Conservation (phyloP, 169 alveolate species). For the Plasmodium malariae region DNA sequence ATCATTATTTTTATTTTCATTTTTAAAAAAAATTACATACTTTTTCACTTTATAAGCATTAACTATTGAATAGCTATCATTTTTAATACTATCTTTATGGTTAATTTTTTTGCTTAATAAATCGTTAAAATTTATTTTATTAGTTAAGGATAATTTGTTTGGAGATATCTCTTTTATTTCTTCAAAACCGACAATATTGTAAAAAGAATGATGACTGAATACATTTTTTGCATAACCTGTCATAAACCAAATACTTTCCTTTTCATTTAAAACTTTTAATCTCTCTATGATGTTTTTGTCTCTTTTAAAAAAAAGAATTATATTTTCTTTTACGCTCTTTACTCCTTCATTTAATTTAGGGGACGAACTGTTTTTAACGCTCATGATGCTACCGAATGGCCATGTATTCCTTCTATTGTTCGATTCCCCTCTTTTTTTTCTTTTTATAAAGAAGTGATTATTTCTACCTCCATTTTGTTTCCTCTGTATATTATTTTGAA, state of each 20-base stretch:
- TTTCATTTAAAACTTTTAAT: constrained; percentile 46
- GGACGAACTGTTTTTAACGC: neutral
- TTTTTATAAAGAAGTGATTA: constrained; percentile 16
- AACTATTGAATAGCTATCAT: neutral
- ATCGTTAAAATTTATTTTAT: constrained; percentile 17
- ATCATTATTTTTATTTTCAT: neutral
- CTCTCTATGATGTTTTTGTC: constrained; percentile 35
- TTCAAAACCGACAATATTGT: constrained; percentile 54
- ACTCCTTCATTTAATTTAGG: neutral
- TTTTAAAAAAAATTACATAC: constrained; percentile 43
- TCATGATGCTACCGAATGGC: constrained; percentile 1
- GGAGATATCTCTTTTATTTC: constrained; percentile 39
- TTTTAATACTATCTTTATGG: neutral
- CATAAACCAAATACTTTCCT: constrained; percentile 55
- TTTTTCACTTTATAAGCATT: constrained; percentile 20
- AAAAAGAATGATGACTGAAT: constrained; percentile 18
- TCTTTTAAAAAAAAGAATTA: constrained; percentile 17
- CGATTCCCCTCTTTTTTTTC: constrained; percentile 11
- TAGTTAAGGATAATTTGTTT: neutral
- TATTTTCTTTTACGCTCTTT: constrained; percentile 10
- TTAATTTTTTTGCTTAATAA: constrained; percentile 3
- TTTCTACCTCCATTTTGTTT: neutral
- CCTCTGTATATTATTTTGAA: neutral
- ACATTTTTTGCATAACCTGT: constrained; percentile 74
- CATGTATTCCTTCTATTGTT: constrained; percentile 1